A percentile compares a stretch with the other conserved stretches of the same genome.
Evolutionary conservation across 2,329 filamentous ascomycete genomes (phyloP).

Genomic region (Magnaporthiopsis poae): DNA sequence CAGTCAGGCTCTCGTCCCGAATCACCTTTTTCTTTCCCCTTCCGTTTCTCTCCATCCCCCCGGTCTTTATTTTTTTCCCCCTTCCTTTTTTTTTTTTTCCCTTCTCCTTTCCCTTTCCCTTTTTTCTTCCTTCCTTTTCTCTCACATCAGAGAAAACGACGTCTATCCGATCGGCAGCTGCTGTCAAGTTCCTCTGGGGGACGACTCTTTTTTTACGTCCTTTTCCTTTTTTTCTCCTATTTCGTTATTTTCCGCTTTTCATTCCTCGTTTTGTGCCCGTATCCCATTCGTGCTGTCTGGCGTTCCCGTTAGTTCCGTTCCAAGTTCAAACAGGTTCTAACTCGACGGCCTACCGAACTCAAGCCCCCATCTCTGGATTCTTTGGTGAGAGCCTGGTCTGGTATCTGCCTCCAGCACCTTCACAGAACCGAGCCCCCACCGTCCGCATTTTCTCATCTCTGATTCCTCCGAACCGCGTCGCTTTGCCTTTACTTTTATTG

Average conservation of each 20-base stretch:
- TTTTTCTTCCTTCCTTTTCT: conserved; percentile 7
- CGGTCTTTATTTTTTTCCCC: neutral
- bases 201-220: conserved; percentile 29
- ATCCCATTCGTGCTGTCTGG: neutral
- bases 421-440: neutral
- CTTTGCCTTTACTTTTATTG: neutral
- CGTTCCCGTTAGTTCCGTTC: neutral
- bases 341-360: conserved; percentile 9
- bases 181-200: conserved; percentile 26
- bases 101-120: conserved; percentile 13
- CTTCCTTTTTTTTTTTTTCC: neutral
- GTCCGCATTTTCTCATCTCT: neutral
- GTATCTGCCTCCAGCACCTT: neutral
- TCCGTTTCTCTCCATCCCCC: conserved; percentile 12
- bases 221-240: conserved; percentile 30
- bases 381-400: neutral
- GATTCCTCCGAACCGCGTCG: conserved; percentile 2
- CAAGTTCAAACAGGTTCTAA: neutral
- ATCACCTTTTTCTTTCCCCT: conserved; percentile 2
- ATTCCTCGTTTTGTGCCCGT: conserved; percentile 10
- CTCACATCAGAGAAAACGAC: conserved; percentile 12
- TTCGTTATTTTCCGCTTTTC: conserved; percentile 20
- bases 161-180: conserved; percentile 27
- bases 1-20: neutral
- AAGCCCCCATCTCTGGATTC: conserved; percentile 12